phyloP scores from a whole-genome alignment of 2,329 filamentous ascomycete genomes.

The Gremmenia infestans region DNA sequence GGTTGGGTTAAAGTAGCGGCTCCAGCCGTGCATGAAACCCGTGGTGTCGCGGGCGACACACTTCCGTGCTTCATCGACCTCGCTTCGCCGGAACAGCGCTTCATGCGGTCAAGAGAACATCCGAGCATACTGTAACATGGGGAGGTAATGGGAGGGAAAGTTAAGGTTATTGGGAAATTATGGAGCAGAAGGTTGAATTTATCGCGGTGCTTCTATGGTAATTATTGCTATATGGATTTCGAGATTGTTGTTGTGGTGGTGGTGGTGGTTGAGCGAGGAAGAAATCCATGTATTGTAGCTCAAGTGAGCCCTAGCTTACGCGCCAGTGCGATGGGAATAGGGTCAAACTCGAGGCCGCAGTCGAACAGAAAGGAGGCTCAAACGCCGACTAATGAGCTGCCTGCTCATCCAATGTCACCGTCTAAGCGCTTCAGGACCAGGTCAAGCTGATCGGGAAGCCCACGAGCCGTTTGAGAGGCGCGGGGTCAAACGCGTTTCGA shows the following conservation, averaged over 20 bases:
- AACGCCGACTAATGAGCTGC: background rate
- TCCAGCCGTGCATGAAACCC: slow-evolving; percentile 1
- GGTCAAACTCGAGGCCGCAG: background rate
- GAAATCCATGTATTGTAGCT: too few relatives aligned
- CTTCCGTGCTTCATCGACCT: slow-evolving; percentile 6
- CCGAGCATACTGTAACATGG: background rate
- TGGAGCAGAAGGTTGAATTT: background rate
- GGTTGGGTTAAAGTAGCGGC: background rate
- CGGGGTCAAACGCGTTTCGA: slow-evolving; percentile 11
- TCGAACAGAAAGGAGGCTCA: background rate
- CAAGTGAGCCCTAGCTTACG: background rate
- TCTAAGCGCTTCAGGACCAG: background rate
- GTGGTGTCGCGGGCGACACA: slow-evolving; percentile 1
- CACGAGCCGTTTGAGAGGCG: slow-evolving; percentile 2
- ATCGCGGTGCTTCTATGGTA: background rate
- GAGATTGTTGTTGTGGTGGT: too few relatives aligned
- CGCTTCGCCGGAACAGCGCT: slow-evolving; percentile 1
- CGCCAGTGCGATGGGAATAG: background rate
- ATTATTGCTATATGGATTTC: background rate
- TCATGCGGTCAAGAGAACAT: slow-evolving; percentile 1
- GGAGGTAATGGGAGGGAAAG: background rate
- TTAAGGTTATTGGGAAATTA: background rate
- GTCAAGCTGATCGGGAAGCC: background rate
- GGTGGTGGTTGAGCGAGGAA: too few relatives aligned
- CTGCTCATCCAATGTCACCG: background rate